Conservation (phyloP, 495 filamentous ascomycete genomes). For the Letharia columbiana region DNA sequence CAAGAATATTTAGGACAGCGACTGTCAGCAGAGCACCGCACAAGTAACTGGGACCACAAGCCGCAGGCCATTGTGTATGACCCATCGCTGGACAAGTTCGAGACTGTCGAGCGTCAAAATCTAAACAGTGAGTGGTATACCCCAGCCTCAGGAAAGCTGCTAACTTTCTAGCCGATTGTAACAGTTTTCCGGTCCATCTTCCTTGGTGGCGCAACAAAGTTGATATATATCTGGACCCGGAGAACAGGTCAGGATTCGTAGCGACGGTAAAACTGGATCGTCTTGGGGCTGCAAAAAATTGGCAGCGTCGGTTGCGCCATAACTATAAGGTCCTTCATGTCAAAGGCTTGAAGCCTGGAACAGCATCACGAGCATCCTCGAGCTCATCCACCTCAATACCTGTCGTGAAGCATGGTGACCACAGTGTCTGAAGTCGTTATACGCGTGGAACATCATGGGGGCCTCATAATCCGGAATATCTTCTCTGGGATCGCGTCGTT, state of each 20-base stretch:
- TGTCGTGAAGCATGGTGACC: not conserved
- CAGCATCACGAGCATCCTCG: not conserved
- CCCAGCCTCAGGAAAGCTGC: not conserved
- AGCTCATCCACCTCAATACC: not conserved
- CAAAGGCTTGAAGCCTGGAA: constrained; percentile 10
- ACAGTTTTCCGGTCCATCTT: constrained; percentile 2
- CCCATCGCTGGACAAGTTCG: constrained; percentile 2
- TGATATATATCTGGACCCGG: not conserved
- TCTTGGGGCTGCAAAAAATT: not conserved
- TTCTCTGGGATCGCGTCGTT: not conserved
- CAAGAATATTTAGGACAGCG: not conserved
- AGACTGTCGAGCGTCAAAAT: not conserved
- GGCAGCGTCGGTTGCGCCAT: not conserved
- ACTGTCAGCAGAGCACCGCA: not conserved
- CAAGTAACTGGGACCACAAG: not conserved
- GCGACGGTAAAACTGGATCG: not conserved
- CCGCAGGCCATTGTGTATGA: constrained; percentile 4
- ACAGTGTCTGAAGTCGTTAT: not conserved
- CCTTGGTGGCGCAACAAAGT: not conserved
- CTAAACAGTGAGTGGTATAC: not conserved
- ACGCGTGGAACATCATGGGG: not conserved
- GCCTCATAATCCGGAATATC: not conserved
- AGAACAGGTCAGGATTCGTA: not conserved
- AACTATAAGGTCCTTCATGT: constrained; percentile 8
- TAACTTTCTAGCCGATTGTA: not conserved